Evolutionary conservation across 805 yeast species (phyloP).

Genomic region (Danielozyma ontarioensis): DNA sequence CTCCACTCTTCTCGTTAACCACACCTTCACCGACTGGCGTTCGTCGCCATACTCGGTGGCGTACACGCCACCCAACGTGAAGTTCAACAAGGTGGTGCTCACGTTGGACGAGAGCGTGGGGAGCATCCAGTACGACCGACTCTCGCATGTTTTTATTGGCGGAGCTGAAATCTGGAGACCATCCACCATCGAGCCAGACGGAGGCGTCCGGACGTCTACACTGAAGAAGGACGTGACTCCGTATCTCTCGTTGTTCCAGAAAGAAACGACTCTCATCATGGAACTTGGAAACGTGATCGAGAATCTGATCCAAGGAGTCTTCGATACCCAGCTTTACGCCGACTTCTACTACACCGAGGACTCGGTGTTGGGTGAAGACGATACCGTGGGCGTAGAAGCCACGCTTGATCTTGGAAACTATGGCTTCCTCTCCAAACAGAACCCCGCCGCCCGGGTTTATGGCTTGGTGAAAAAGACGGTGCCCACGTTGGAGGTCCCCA

Average conservation of each 20-base stretch:
- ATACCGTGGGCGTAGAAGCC: not conserved
- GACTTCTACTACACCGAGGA: slow-evolving; percentile 39
- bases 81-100: not conserved
- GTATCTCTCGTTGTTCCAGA: not conserved
- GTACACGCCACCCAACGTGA: slow-evolving; percentile 3
- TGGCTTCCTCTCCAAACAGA: slow-evolving; percentile 21
- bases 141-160: slow-evolving; percentile 4
- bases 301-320: slow-evolving; percentile 53
- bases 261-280: slow-evolving; percentile 12
- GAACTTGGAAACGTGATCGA: slow-evolving; percentile 57
- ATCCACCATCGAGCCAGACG: slow-evolving; percentile 64
- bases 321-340: slow-evolving; percentile 48
- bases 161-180: slow-evolving; percentile 17
- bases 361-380: not conserved
- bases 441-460: slow-evolving; percentile 34
- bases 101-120: not conserved
- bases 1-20: slow-evolving; percentile 35
- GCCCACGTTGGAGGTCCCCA: slow-evolving; percentile 46
- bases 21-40: slow-evolving; percentile 32
- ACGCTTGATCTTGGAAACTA: slow-evolving; percentile 5
- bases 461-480: slow-evolving; percentile 27
- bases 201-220: slow-evolving; percentile 24
- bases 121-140: not conserved
- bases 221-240: slow-evolving; percentile 61
- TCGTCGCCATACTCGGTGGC: slow-evolving; percentile 13